Percentiles rank a stretch among this genome's conserved stretches.
These are phyloP conservation scores for Elongisporangium anandrum DNA, from an alignment of 352 stramenopile genomes.

Conservation along the genomic window DNA sequence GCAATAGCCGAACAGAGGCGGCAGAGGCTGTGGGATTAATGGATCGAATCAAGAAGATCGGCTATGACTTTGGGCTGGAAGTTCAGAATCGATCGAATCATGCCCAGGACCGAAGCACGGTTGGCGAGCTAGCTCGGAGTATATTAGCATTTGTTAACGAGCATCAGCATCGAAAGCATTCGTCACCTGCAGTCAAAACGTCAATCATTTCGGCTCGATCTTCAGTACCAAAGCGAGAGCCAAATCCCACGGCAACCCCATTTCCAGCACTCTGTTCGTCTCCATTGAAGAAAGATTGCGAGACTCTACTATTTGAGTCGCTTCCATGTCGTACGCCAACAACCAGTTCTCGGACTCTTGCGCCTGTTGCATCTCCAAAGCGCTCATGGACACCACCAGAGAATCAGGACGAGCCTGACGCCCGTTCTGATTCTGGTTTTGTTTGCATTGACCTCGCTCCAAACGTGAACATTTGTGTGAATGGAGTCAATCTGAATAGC, in stretches of 20 bases:
- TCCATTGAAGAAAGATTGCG: background rate
- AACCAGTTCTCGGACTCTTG: background rate
- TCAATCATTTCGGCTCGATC: slow-evolving; percentile 2
- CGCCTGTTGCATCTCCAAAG: background rate
- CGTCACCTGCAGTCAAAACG: slow-evolving; percentile 1
- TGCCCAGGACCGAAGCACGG: slow-evolving; percentile 36
- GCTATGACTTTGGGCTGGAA: slow-evolving; percentile 53
- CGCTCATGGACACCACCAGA: background rate
- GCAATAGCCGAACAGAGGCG: background rate
- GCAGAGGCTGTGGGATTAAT: slow-evolving; percentile 19
- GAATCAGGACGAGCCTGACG: background rate
- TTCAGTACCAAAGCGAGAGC: background rate
- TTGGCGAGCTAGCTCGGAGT: slow-evolving; percentile 58
- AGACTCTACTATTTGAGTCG: background rate
- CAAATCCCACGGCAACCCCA: background rate
- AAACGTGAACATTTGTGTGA: background rate
- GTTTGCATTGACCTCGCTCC: background rate
- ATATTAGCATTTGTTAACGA: slow-evolving; percentile 54
- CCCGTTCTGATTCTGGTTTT: background rate
- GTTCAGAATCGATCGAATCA: slow-evolving; percentile 25
- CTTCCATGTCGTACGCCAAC: background rate
- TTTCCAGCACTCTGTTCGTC: background rate
- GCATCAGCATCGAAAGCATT: slow-evolving; percentile 16
- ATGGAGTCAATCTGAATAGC: background rate
- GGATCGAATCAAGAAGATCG: slow-evolving; percentile 54